These are phyloP conservation scores for Camelina sativa DNA, from an alignment of 345 rosid genomes.

Conservation along the genomic window DNA sequence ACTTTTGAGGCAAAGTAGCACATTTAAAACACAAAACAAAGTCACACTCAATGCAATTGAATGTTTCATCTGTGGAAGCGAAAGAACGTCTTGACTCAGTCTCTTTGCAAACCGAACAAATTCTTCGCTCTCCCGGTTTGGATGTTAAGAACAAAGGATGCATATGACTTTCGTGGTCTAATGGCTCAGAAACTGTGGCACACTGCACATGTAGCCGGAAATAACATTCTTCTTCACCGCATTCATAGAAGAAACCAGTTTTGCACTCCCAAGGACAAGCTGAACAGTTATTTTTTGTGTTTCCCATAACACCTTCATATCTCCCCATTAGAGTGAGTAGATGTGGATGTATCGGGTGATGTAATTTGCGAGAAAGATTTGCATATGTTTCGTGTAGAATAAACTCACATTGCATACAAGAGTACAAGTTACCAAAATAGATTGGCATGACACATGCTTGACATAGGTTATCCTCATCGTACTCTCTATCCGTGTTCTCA, in stretches of 20 bases:
- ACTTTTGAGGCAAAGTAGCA: neutral
- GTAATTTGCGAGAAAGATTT: too few species aligned
- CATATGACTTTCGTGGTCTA: neutral
- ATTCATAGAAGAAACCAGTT: neutral
- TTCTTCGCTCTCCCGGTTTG: neutral
- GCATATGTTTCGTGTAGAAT: too few species aligned
- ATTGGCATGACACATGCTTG: too few species aligned
- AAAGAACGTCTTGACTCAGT: too few species aligned
- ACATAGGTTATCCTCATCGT: too few species aligned
- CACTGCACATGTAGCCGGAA: neutral
- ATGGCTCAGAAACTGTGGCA: neutral
- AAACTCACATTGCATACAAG: too few species aligned
- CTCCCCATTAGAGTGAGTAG: too few species aligned
- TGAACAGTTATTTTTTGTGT: neutral
- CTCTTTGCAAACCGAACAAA: neutral
- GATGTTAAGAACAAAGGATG: constrained; percentile 19
- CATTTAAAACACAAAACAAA: neutral
- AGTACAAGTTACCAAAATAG: too few species aligned
- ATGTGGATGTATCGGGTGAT: too few species aligned
- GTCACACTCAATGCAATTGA: constrained; percentile 3
- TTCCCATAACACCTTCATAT: too few species aligned
- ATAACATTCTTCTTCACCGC: too few species aligned
- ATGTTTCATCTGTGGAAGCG: neutral
- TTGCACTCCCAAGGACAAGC: neutral
- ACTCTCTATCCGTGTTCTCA: too few species aligned